A percentile compares a stretch with the other conserved stretches of the same genome.
Evolutionary conservation across 2,329 filamentous ascomycete species (phyloP).

Genomic region (Alternaria alternata): DNA sequence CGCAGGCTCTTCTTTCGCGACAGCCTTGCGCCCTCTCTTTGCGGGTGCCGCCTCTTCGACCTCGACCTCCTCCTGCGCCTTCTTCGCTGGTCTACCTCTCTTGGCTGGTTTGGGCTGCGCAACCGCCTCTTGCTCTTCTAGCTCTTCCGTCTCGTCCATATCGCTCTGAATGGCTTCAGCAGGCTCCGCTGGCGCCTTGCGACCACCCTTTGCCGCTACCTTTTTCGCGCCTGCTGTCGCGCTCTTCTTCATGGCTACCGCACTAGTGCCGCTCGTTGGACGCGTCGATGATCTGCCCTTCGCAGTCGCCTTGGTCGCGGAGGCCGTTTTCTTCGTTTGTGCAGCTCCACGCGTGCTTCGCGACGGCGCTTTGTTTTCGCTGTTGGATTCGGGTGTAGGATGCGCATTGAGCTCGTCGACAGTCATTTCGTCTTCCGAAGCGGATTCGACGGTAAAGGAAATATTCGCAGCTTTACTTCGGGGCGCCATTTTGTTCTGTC

Average conservation of each 20-base stretch:
- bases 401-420: slow-evolving; percentile 46
- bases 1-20: slow-evolving; percentile 29
- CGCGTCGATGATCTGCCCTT: slow-evolving; percentile 50
- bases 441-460: slow-evolving; percentile 52
- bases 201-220: slow-evolving; percentile 42
- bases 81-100: slow-evolving; percentile 58
- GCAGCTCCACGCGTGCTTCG: slow-evolving; percentile 46
- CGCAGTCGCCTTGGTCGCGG: slow-evolving; percentile 41
- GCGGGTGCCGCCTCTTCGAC: slow-evolving; percentile 30
- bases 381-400: slow-evolving; percentile 52
- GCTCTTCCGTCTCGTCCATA: slow-evolving; percentile 56
- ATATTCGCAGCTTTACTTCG: slow-evolving; percentile 43
- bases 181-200: slow-evolving; percentile 54
- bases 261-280: slow-evolving; percentile 47
- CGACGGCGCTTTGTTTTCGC: slow-evolving; percentile 49
- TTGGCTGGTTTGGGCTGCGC: slow-evolving; percentile 38
- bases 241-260: slow-evolving; percentile 49
- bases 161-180: slow-evolving; percentile 53
- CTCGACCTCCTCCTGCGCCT: slow-evolving; percentile 34
- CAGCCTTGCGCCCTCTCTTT: slow-evolving; percentile 44
- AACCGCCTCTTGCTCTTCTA: slow-evolving; percentile 39
- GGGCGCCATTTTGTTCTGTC: slow-evolving; percentile 40
- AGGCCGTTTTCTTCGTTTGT: slow-evolving; percentile 32
- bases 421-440: slow-evolving; percentile 53
- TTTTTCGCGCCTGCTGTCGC: slow-evolving; percentile 48